These are phyloP conservation scores for Penicillium argentinense DNA, from an alignment of 495 filamentous ascomycete genomes.

Conservation along the genomic window DNA sequence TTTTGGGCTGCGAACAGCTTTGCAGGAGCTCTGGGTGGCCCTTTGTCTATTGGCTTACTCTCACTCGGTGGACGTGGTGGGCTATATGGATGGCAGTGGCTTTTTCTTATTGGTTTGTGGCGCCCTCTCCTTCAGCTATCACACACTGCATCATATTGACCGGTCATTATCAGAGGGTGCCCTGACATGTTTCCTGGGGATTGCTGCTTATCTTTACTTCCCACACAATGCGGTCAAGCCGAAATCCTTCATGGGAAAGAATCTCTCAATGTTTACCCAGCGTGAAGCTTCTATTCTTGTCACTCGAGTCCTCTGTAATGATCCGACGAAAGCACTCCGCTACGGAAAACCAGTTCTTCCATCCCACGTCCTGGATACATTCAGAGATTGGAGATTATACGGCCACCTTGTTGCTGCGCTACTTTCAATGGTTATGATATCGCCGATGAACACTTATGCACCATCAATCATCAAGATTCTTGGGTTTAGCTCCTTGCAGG, in stretches of 20 bases:
- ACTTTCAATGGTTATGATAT: constrained; percentile 6
- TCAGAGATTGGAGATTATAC: constrained; percentile 4
- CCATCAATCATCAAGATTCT: constrained; percentile 3
- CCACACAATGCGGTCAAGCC: constrained; percentile 3
- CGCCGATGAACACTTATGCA: constrained; percentile 5
- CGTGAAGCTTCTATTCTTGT: constrained; percentile 4
- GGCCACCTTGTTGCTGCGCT: constrained; percentile 4
- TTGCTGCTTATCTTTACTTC: constrained; percentile 1
- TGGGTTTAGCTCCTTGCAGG: constrained; percentile 1
- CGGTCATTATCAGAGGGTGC: neutral
- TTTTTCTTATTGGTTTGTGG: constrained; percentile 5
- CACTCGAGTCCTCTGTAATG: neutral
- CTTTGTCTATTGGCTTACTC: constrained; percentile 3
- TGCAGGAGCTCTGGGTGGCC: constrained; percentile 1
- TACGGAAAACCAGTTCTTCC: constrained; percentile 3
- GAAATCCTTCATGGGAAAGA: neutral
- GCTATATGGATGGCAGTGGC: constrained; percentile 2
- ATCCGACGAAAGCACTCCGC: constrained; percentile 2
- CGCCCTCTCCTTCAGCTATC: too few relatives aligned
- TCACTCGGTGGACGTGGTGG: constrained; percentile 1
- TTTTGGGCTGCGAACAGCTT: constrained; percentile 7
- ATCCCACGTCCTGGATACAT: constrained; percentile 1
- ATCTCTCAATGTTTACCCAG: neutral
- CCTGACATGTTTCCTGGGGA: constrained; percentile 3
- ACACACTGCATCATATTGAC: neutral